Percentiles rank a stretch among this genome's conserved stretches.
These are phyloP conservation scores for Litsea cubeba DNA, from an alignment of 164 flowering plant species.

Conservation along the genomic window DNA sequence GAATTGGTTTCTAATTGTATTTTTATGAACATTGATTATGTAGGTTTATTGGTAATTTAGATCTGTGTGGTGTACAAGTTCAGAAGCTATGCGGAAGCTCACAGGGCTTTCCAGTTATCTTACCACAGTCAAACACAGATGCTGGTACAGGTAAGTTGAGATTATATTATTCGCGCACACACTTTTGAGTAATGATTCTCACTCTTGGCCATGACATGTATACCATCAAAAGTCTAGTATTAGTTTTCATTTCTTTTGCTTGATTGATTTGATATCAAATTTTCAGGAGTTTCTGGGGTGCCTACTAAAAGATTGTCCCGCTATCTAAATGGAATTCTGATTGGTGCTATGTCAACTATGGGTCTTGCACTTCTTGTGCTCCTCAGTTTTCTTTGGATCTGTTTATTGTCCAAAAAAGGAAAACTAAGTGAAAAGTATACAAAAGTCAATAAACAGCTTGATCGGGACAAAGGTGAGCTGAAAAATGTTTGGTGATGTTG, in stretches of 20 bases:
- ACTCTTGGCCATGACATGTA: background rate
- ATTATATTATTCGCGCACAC: background rate
- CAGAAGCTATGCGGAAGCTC: slow-evolving; percentile 73
- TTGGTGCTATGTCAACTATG: slow-evolving; percentile 70
- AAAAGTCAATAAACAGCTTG: slow-evolving; percentile 73
- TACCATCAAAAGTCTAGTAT: background rate
- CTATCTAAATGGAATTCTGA: slow-evolving; percentile 59
- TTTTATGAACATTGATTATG: background rate
- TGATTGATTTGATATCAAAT: background rate
- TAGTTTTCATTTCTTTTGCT: background rate
- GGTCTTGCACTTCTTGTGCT: slow-evolving; percentile 52
- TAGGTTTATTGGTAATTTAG: slow-evolving; percentile 83
- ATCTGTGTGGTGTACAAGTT: slow-evolving; percentile 89
- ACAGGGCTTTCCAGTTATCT: slow-evolving; percentile 82
- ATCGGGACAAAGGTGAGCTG: slow-evolving; percentile 9
- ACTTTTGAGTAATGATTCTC: no score
- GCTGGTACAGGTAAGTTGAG: slow-evolving; percentile 49
- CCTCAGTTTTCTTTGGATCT: slow-evolving; percentile 64
- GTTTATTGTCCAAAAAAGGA: slow-evolving; percentile 68
- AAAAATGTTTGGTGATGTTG: background rate
- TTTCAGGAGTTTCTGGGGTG: slow-evolving; percentile 30
- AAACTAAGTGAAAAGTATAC: slow-evolving; percentile 63
- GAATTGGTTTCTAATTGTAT: background rate
- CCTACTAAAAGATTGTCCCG: slow-evolving; percentile 58
- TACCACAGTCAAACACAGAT: slow-evolving; percentile 71